phyloP scores from a whole-genome alignment of 148 eudicot species.

The Spergularia bocconei region DNA sequence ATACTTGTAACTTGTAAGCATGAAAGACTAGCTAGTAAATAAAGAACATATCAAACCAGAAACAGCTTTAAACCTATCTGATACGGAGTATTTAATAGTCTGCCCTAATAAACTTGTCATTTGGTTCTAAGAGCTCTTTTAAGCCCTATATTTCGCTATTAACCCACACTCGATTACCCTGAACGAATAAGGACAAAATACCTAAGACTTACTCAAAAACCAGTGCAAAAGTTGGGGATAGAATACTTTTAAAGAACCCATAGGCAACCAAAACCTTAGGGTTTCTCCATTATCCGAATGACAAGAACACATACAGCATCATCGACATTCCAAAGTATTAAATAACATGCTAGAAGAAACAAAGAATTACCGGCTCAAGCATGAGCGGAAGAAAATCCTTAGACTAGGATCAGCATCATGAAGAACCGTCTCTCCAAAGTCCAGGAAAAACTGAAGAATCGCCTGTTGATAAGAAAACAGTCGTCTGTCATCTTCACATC shows the following conservation, averaged over 20 bases:
- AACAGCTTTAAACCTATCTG: not conserved
- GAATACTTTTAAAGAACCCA: not conserved
- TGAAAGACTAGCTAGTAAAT: not conserved
- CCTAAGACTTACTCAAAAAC: not conserved
- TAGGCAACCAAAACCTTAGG: not conserved
- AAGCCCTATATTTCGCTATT: not conserved
- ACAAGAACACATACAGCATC: not conserved
- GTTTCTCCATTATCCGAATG: not conserved
- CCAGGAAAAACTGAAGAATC: constrained; percentile 88
- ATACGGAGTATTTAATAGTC: not conserved
- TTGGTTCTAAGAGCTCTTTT: not conserved
- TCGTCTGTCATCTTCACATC: not conserved
- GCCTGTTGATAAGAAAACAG: constrained; percentile 51
- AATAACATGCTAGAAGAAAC: not conserved
- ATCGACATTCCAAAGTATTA: not conserved
- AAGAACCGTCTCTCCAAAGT: constrained; percentile 83
- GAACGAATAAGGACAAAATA: not conserved
- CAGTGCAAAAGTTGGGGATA: not conserved
- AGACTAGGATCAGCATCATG: constrained; percentile 97
- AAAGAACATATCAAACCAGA: not conserved
- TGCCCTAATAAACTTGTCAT: not conserved
- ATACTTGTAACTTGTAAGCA: not conserved
- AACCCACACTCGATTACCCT: not conserved
- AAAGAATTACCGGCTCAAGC: constrained; percentile 76
- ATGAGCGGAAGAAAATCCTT: constrained; percentile 71